phyloP scores from a whole-genome alignment of 441 rosid genomes.

The Brassica hybrid region DNA sequence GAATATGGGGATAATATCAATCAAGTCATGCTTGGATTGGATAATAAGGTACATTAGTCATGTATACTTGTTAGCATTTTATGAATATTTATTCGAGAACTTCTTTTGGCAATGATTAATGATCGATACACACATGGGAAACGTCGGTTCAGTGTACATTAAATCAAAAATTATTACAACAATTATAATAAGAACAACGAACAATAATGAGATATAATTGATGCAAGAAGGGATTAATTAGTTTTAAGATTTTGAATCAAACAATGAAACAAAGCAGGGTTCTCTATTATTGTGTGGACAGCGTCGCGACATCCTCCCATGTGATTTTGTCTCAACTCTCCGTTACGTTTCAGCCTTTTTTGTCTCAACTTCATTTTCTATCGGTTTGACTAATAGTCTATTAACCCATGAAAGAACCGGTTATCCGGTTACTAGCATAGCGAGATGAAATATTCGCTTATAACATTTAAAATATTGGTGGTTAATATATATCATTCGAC shows the following conservation, averaged over 20 bases:
- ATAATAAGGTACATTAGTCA: slow-evolving; percentile 1
- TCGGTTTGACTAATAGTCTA: not conserved
- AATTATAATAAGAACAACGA: slow-evolving; percentile 22
- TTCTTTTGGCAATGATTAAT: slow-evolving; percentile 15
- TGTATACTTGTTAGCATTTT: slow-evolving; percentile 10
- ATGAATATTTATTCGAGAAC: not conserved
- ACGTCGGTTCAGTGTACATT: slow-evolving; percentile 18
- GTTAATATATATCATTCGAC: no score
- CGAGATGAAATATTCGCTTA: no score
- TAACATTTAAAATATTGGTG: no score
- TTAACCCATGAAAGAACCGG: not conserved
- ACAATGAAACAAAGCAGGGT: slow-evolving; percentile 8
- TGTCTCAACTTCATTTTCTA: not conserved
- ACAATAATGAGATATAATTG: slow-evolving; percentile 35
- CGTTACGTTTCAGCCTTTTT: slow-evolving; percentile 26
- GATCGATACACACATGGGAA: slow-evolving; percentile 34
- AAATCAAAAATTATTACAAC: slow-evolving; percentile 22
- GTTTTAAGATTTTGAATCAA: not conserved
- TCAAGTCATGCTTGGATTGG: slow-evolving; percentile 2
- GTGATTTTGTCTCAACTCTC: slow-evolving; percentile 39
- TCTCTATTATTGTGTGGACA: slow-evolving; percentile 35
- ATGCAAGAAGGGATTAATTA: slow-evolving; percentile 22
- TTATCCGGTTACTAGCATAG: no score
- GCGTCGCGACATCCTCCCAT: slow-evolving; percentile 40
- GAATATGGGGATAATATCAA: not conserved